A percentile compares a stretch with the other conserved stretches of the same genome.
Evolutionary conservation across 2,329 filamentous ascomycete species (phyloP).

Genomic region (Corynespora cassiicola): DNA sequence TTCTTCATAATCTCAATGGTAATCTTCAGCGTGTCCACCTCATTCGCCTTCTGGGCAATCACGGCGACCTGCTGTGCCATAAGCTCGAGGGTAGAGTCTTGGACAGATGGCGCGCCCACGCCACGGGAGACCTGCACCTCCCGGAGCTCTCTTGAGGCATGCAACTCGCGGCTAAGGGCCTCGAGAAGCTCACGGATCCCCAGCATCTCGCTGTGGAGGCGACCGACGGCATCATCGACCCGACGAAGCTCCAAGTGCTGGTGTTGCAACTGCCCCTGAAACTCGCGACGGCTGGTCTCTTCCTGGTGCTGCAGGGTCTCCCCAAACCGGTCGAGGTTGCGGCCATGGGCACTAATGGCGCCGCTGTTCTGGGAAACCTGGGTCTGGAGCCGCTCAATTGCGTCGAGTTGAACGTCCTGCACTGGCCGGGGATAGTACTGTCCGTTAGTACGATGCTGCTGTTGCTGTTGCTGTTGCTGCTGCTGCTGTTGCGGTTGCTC

Average conservation of each 20-base stretch:
- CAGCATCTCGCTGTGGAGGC: constrained; percentile 50
- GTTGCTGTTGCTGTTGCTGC: too few species aligned
- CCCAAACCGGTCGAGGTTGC: constrained; percentile 37
- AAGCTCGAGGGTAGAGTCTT: constrained; percentile 51
- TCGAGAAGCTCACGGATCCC: constrained; percentile 45
- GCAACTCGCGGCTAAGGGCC: constrained; percentile 43
- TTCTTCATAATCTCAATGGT: constrained; percentile 57
- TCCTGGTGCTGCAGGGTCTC: constrained; percentile 35
- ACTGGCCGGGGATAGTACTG: constrained; percentile 36
- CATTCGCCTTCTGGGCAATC: constrained; percentile 51
- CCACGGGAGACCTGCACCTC: constrained; percentile 31
- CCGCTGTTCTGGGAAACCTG: constrained; percentile 55
- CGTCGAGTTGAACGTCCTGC: constrained; percentile 44
- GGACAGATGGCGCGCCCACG: constrained; percentile 16
- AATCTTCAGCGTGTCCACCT: constrained; percentile 55
- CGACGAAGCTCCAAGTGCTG: constrained; percentile 43
- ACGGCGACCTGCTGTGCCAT: constrained; percentile 50
- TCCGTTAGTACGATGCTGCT: constrained; percentile 28
- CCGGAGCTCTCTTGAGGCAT: constrained; percentile 20
- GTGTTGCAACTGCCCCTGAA: constrained; percentile 33
- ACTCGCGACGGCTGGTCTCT: constrained; percentile 47
- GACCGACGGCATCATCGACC: constrained; percentile 47
- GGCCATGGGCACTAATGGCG: constrained; percentile 38
- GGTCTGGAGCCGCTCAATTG: constrained; percentile 54
- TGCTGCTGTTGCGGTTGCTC: too few species aligned